Percentiles rank a stretch among this genome's conserved stretches.
These are phyloP conservation scores for Verticillium klebahnii DNA, from an alignment of 2,329 filamentous ascomycete genomes.

Conservation along the genomic window DNA sequence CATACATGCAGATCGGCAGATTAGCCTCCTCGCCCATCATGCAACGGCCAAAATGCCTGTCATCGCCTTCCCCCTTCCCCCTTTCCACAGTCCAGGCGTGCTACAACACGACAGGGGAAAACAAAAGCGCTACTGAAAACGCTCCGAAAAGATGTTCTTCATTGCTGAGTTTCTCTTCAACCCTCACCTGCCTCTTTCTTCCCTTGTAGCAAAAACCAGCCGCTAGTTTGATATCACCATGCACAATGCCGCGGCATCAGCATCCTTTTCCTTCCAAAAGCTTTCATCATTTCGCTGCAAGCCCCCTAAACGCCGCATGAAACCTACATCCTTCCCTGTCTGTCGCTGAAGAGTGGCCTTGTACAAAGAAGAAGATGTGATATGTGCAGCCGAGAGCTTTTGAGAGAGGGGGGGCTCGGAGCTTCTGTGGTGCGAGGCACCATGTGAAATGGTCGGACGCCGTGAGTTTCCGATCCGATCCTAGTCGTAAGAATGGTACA, in stretches of 20 bases:
- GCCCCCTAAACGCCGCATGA: neutral
- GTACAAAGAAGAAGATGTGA: neutral
- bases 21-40: neutral
- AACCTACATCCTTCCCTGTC: neutral
- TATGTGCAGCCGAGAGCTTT: neutral
- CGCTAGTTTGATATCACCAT: neutral
- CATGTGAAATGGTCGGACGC: too few species aligned
- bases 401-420: too few species aligned
- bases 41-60: neutral
- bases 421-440: too few species aligned
- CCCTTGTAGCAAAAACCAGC: neutral
- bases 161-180: neutral
- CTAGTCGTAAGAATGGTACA: neutral
- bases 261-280: neutral
- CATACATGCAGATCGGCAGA: neutral
- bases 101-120: neutral
- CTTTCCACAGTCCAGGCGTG: too few species aligned
- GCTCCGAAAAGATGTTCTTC: neutral
- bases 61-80: neutral
- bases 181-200: neutral
- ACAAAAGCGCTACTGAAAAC: neutral
- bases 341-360: neutral
- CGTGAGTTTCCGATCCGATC: too few species aligned
- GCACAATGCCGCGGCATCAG: neutral
- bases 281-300: neutral